A percentile compares a stretch with the other conserved stretches of the same genome.
Conservation (phyloP, 176 grass and related monocot species). For the Oryza glaberrima region DNA sequence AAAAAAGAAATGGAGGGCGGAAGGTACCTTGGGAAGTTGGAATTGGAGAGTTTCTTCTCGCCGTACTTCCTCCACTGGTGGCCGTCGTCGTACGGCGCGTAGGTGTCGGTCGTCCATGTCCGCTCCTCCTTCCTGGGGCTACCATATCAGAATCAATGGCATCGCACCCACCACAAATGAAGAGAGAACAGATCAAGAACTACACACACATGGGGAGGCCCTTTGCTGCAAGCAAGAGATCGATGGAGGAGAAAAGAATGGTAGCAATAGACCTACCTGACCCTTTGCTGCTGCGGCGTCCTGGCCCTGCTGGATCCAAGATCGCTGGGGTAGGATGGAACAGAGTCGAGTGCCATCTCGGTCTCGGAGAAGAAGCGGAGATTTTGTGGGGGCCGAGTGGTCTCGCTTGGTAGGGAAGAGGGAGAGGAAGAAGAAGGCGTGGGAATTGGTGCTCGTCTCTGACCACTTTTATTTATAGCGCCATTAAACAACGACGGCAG, state of each 20-base stretch:
- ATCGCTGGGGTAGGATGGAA: slow-evolving; percentile 22
- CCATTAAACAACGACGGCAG: slow-evolving; percentile 49
- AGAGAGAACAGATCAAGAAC: background rate
- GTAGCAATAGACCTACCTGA: slow-evolving; percentile 18
- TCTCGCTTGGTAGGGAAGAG: background rate
- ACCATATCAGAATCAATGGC: background rate
- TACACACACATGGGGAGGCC: background rate
- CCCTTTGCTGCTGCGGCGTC: slow-evolving; percentile 45
- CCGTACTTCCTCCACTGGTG: slow-evolving; percentile 96
- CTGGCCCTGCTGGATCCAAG: slow-evolving; percentile 38
- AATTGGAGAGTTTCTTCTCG: slow-evolving; percentile 78
- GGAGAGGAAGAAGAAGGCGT: background rate
- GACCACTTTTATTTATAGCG: slow-evolving; percentile 55
- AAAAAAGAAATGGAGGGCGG: background rate
- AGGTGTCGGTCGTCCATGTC: slow-evolving; percentile 55
- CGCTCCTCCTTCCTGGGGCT: slow-evolving; percentile 49
- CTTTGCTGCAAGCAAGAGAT: background rate
- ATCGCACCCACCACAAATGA: background rate
- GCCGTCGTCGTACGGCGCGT: slow-evolving; percentile 67
- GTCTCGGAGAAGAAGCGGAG: background rate
- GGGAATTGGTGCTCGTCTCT: background rate
- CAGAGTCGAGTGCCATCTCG: slow-evolving; percentile 54
- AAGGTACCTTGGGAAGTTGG: slow-evolving; percentile 67
- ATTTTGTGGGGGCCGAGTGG: background rate
- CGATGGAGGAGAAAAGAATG: background rate